Base-by-base conservation (phyloP, 306 rosid genomes). In the Vachellia collinsii region DNA sequence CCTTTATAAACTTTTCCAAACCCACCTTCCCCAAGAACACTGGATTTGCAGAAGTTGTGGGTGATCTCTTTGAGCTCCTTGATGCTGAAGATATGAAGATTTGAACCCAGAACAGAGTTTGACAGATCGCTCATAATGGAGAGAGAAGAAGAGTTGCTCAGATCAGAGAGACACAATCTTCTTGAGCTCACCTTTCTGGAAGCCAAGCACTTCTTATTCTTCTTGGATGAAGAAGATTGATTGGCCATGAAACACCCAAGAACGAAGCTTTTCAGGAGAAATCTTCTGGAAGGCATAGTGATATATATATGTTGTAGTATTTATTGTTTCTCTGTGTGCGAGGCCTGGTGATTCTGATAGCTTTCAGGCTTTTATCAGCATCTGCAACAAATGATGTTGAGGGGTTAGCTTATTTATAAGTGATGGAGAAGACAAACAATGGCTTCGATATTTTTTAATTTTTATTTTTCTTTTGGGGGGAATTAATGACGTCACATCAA, bases 1-100 rank as follows among this genome's bases (percentile, higher is more conserved):
- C 98, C 99, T 77, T 95, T 95, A 70, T 86, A 95, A 0, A 95
- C 99, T 13, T 88, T 85, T 16, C 99, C 99, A 43, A 95, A 95
- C 13, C 99, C 99, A 36, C 99, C 99, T 79, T 95, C 98, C 0
- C 97, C 99, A 39, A 95, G 88, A 82, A 83, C 74, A 70, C 89
- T 93, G 36, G 81, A 81, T 70, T 88, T 88, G 74, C 75, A 70
- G 81, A 91, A 93, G 76, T 42, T 65, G 17, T 90, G 73, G 6
- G 99, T 93, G 7, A 93, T 78, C 66, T 81, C 87, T 79, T 82
- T 48, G 74, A 95, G 96, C 85, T 93, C 97, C 37, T 88, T 85
- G 53, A 72, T 82, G 34, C 97, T 86, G 81, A 95, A 95, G 58
- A 89, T 87, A 25, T 92, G 96, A 62, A 95, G 90, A 71, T 92